Conservation (phyloP, 2,329 filamentous ascomycete genomes). For the Pestalotiopsis fici region DNA sequence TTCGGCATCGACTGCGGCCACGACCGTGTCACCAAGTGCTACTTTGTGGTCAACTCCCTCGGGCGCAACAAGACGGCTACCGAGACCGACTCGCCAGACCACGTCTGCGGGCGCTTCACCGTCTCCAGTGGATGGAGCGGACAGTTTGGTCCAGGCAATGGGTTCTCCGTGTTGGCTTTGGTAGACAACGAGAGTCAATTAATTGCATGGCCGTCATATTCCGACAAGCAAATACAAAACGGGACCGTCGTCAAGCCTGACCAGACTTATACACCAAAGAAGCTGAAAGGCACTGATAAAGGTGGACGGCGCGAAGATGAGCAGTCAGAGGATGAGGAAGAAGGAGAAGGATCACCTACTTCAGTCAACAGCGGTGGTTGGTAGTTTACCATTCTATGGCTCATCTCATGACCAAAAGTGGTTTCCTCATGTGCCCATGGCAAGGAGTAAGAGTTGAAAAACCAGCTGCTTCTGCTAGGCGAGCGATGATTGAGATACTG, state of each 20-base stretch:
- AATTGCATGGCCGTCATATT: background rate
- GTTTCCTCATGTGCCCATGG: too few relatives aligned
- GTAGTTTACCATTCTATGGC: too few relatives aligned
- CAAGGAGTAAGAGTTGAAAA: too few relatives aligned
- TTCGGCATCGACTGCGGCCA: slow-evolving; percentile 39
- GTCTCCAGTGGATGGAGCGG: background rate
- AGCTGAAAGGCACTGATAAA: background rate
- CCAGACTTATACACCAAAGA: background rate
- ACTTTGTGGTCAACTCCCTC: slow-evolving; percentile 33
- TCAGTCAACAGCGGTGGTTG: too few relatives aligned
- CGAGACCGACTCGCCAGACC: slow-evolving; percentile 37
- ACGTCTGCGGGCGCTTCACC: background rate
- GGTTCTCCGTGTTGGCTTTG: background rate
- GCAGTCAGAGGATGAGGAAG: background rate
- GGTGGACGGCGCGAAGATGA: background rate
- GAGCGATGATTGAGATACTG: too few relatives aligned
- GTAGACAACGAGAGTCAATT: background rate
- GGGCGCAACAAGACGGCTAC: slow-evolving; percentile 21
- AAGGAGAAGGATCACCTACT: too few relatives aligned
- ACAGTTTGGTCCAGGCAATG: background rate
- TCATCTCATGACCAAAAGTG: too few relatives aligned
- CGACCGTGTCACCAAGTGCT: slow-evolving; percentile 31
- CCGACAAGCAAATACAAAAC: background rate
- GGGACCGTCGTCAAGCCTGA: background rate
- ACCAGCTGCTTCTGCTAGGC: too few relatives aligned